These are phyloP conservation scores for Nematodospora valgi DNA, from an alignment of 805 yeast species.

Conservation along the genomic window DNA sequence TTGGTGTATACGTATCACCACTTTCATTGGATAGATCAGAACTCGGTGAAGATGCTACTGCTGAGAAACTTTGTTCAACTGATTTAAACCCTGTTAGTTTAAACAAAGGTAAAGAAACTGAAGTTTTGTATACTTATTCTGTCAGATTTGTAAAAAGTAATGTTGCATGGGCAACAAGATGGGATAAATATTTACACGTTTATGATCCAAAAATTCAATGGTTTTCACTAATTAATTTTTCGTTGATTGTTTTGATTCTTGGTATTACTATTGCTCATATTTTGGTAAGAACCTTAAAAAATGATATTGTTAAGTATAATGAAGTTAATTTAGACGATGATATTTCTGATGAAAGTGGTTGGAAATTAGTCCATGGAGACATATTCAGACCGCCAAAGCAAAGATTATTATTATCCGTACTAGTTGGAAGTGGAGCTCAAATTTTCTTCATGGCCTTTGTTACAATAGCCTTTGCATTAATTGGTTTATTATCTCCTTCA, in stretches of 20 bases:
- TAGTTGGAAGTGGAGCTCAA: slow-evolving; percentile 88
- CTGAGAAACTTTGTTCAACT: slow-evolving; percentile 26
- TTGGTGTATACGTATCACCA: slow-evolving; percentile 82
- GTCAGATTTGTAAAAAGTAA: slow-evolving; percentile 66
- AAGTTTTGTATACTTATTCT: slow-evolving; percentile 80
- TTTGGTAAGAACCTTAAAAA: slow-evolving; percentile 72
- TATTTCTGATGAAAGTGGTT: slow-evolving; percentile 89
- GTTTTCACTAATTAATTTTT: slow-evolving; percentile 87
- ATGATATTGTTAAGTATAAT: slow-evolving; percentile 84
- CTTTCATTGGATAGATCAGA: slow-evolving; percentile 45
- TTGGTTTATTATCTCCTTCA: slow-evolving; percentile 90
- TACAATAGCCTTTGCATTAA: slow-evolving; percentile 76
- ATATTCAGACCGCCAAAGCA: slow-evolving; percentile 81
- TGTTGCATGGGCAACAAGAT: slow-evolving; percentile 95
- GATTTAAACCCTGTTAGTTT: slow-evolving; percentile 45
- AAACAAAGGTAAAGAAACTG: slow-evolving; percentile 46
- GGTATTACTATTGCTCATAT: slow-evolving; percentile 78
- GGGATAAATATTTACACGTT: slow-evolving; percentile 94
- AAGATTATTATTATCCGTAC: slow-evolving; percentile 68
- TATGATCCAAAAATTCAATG: slow-evolving; percentile 93
- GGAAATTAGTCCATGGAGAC: slow-evolving; percentile 96
- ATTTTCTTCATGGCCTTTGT: slow-evolving; percentile 69
- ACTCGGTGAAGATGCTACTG: slow-evolving; percentile 18
- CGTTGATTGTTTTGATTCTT: slow-evolving; percentile 73
- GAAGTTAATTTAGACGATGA: slow-evolving; percentile 85